Conservation (phyloP, 768 basidiomycete species). For the Tulasnella sp. region DNA sequence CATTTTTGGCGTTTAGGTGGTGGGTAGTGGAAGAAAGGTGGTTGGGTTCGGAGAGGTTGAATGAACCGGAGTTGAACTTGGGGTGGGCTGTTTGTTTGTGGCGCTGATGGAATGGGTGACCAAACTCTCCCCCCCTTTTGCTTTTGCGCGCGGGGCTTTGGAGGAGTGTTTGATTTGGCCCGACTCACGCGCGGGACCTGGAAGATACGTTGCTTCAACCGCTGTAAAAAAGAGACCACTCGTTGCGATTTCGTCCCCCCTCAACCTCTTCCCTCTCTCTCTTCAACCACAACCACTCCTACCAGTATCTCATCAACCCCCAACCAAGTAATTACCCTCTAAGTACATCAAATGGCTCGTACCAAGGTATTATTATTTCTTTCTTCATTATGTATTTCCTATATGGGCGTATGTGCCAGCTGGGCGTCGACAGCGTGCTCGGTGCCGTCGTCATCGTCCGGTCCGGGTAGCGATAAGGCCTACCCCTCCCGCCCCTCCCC, state of each 20-base stretch:
- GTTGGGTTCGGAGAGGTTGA: not conserved
- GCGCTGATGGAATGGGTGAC: not conserved
- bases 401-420: not conserved
- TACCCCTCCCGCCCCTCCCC: slow-evolving; percentile 4
- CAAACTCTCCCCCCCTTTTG: slow-evolving; percentile 2
- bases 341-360: slow-evolving; percentile 20
- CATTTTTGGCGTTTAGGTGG: not conserved
- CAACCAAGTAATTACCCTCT: slow-evolving; percentile 5
- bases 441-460: slow-evolving; percentile 4
- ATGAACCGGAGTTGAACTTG: not conserved
- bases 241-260: not conserved
- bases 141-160: slow-evolving; percentile 1
- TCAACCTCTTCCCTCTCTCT: not conserved
- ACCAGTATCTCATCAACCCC: not conserved
- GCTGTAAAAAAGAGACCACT: slow-evolving; percentile 1
- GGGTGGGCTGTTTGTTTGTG: slow-evolving; percentile 7
- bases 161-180: not conserved
- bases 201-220: slow-evolving; percentile 6
- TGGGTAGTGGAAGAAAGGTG: not conserved
- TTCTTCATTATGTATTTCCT: not conserved
- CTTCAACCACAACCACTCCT: slow-evolving; percentile 15
- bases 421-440: not conserved
- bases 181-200: slow-evolving; percentile 2
- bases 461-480: not conserved
- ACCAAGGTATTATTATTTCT: slow-evolving; percentile 19